Conservation (phyloP, 208 protist genomes). For the Acanthamoeba culbertsoni region DNA sequence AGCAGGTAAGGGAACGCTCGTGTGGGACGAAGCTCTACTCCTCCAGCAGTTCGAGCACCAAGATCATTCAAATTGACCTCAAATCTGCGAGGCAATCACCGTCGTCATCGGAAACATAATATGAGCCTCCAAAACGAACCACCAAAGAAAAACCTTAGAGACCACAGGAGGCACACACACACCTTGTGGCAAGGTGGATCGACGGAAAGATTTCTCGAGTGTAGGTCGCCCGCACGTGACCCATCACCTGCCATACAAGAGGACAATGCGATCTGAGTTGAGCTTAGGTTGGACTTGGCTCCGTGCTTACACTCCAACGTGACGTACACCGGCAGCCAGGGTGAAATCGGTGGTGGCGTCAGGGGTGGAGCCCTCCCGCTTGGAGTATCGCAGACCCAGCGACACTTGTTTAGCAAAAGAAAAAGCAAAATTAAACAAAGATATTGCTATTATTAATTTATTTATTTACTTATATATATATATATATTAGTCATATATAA, state of each 20-base stretch:
- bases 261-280: not conserved
- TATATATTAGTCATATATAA: not conserved
- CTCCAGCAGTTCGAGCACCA: not conserved
- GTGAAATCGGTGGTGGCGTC: conserved; percentile 23
- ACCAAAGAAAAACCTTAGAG: not conserved
- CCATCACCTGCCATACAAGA: not conserved
- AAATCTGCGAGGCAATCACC: not conserved
- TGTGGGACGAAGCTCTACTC: not conserved
- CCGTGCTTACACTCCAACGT: not conserved
- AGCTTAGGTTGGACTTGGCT: not conserved
- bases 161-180: not conserved
- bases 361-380: not conserved
- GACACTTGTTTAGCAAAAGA: not conserved
- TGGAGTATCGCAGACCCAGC: not conserved
- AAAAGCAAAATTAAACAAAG: too few relatives aligned
- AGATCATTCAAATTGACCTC: not conserved
- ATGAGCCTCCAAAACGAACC: not conserved
- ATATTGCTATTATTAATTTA: too few relatives aligned
- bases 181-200: not conserved
- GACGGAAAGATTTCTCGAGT: not conserved
- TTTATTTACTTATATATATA: too few relatives aligned
- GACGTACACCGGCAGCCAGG: not conserved
- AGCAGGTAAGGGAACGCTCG: not conserved
- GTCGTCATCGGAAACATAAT: not conserved
- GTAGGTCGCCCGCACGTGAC: not conserved